Base-by-base conservation (phyloP, 345 rosid genomes). In the Euphorbia tirucalli region DNA sequence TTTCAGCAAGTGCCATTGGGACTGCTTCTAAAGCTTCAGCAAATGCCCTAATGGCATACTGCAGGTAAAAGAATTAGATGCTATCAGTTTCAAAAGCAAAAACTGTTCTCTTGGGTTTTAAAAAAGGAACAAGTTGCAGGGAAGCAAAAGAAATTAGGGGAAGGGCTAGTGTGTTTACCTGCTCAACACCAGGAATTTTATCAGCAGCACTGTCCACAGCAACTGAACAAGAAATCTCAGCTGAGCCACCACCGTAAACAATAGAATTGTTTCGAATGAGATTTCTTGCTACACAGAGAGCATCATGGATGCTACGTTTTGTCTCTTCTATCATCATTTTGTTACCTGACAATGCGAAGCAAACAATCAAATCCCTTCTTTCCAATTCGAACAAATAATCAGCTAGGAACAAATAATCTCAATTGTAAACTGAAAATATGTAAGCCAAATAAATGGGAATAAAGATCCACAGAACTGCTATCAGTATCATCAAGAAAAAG, bases 281-380 rank as follows among this genome's bases (percentile, higher is more conserved):
- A 85, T 96, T 96, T 79, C 98, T 87, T 22, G 96, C 97, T 58
- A 93, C 97, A 58, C 98, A 96, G 21, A 96, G 72, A 30, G 99
- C 96, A 83, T 96, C 98, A 66, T 93, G 99, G 68, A 96, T 80
- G 74, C 98, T 93, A 41, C 97, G 94, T 82, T 96, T 96, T 10
- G 99, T 93, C 86, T 96, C 99, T 75, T 96, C 98, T 58, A 96
- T 87, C 83, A 96, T 89, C 97, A 96, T 93, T 79, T 93, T 93
- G 87, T 96, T 93, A 72, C 97, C 97, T 96, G 76, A 76, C 25
- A 84, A 70, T 64, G 78, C 61, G 16, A 72, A 50, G 68, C 25
- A 49, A 11, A 39, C 22, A 21, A 31, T 44, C 46, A 18, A 46
- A 25, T 49, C 37, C 50, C 18, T n/a, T 74, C 24, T 31, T 15